phyloP scores from a whole-genome alignment of 176 grass and related monocot genomes.

The Raddia distichophylla region DNA sequence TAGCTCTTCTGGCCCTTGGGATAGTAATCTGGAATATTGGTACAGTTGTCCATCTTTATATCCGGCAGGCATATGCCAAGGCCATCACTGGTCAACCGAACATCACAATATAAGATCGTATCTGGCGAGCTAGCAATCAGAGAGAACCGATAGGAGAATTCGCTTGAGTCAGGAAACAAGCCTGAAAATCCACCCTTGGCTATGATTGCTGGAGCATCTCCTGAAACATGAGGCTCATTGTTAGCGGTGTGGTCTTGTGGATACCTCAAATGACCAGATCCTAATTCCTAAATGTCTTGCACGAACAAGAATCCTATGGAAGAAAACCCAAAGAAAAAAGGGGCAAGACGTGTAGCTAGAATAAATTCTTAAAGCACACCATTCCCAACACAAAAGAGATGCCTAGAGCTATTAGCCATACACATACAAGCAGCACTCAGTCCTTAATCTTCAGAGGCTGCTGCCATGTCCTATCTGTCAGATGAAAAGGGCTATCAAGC shows the following conservation, averaged over 20 bases:
- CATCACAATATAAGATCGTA: constrained; percentile 73
- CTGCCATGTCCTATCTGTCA: neutral
- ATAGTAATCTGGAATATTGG: constrained; percentile 48
- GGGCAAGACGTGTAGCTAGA: neutral
- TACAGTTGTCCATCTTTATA: constrained; percentile 77
- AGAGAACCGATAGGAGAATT: constrained; percentile 50
- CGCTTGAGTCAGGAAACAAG: constrained; percentile 79
- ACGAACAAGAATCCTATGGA: neutral
- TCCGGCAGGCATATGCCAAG: constrained; percentile 76
- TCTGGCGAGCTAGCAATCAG: constrained; percentile 42
- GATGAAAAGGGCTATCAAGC: constrained; percentile 9
- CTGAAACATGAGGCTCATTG: constrained; percentile 40
- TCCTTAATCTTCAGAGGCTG: constrained; percentile 16
- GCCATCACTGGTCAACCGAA: constrained; percentile 72
- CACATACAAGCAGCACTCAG: neutral
- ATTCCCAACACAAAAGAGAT: neutral
- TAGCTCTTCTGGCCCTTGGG: constrained; percentile 50
- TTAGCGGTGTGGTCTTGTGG: constrained; percentile 1
- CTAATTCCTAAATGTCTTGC: constrained; percentile 4
- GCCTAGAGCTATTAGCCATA: neutral
- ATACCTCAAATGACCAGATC: neutral
- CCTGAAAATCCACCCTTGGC: constrained; percentile 90
- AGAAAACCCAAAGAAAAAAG: neutral
- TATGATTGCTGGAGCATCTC: constrained; percentile 64
- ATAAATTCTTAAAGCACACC: neutral